phyloP scores from a whole-genome alignment of 306 rosid species.

The Psophocarpus tetragonolobus region DNA sequence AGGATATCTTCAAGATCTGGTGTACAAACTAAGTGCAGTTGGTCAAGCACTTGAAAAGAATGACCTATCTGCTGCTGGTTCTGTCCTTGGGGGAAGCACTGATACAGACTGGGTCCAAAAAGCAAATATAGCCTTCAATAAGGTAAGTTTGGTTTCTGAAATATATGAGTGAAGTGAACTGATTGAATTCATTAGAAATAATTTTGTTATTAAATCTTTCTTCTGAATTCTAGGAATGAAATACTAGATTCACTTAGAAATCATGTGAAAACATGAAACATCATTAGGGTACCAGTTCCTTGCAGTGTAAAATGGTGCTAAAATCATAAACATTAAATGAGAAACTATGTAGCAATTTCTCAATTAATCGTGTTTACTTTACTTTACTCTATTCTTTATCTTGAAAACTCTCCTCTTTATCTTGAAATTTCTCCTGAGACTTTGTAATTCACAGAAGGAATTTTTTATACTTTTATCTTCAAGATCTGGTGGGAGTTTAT shows the following conservation, averaged over 20 bases:
- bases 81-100: conserved; percentile 67
- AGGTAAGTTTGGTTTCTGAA: conserved; percentile 49
- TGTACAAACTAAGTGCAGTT: conserved; percentile 77
- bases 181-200: conserved; percentile 2
- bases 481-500: background rate
- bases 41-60: conserved; percentile 86
- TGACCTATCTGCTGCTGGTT: conserved; percentile 71
- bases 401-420: too few relatives aligned
- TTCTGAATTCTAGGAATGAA: background rate
- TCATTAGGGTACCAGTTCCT: background rate
- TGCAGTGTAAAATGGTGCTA: background rate
- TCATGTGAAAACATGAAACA: background rate
- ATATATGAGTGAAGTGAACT: background rate
- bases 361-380: background rate
- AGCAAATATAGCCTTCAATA: conserved; percentile 71
- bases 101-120: conserved; percentile 75
- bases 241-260: background rate
- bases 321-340: background rate
- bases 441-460: too few relatives aligned
- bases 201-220: background rate
- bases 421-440: too few relatives aligned
- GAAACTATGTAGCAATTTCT: background rate
- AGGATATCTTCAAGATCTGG: conserved; percentile 85
- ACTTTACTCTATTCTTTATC: too few relatives aligned
- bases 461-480: too few relatives aligned